Evolutionary conservation across 345 rosid genomes (phyloP).

Genomic region (Zanthoxylum bungeanum): DNA sequence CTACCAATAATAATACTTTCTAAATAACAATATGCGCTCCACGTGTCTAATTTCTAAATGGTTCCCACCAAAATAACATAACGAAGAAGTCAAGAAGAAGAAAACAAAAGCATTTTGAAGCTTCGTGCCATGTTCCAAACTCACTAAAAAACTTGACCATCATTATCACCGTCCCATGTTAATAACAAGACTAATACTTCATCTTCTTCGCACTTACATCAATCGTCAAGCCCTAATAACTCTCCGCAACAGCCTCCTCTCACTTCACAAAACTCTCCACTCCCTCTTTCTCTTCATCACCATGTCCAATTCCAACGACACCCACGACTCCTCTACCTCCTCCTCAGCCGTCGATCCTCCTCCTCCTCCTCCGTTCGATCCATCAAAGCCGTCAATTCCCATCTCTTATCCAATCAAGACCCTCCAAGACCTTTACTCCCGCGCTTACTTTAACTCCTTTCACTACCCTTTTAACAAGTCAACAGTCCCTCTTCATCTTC

Average conservation of each 20-base stretch:
- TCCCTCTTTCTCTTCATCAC: conserved; percentile 20
- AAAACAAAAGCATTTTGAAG: background rate
- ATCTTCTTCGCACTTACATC: conserved; percentile 25
- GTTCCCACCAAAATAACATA: too few relatives aligned
- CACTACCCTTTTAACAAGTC: conserved; percentile 73
- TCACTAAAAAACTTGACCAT: background rate
- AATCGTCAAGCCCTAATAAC: conserved; percentile 26
- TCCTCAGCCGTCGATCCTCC: conserved; percentile 21
- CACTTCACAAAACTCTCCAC: conserved; percentile 8
- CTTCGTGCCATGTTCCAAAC: background rate
- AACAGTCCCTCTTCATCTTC: conserved; percentile 45
- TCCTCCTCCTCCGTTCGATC: conserved; percentile 42
- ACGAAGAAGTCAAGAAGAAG: background rate
- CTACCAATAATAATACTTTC: too few relatives aligned
- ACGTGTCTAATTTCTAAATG: too few relatives aligned
- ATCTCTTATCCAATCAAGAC: conserved; percentile 70
- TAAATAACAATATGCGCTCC: too few relatives aligned
- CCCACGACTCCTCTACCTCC: conserved; percentile 13
- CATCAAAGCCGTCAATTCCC: conserved; percentile 50
- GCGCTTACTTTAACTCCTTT: conserved; percentile 70
- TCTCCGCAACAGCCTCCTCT: conserved; percentile 29
- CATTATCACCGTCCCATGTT: background rate
- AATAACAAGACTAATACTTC: background rate
- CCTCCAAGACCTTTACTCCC: conserved; percentile 54
- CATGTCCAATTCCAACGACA: conserved; percentile 30